These are phyloP conservation scores for Perkinsela sp. DNA, from an alignment of 208 protist genomes.

Conservation along the genomic window DNA sequence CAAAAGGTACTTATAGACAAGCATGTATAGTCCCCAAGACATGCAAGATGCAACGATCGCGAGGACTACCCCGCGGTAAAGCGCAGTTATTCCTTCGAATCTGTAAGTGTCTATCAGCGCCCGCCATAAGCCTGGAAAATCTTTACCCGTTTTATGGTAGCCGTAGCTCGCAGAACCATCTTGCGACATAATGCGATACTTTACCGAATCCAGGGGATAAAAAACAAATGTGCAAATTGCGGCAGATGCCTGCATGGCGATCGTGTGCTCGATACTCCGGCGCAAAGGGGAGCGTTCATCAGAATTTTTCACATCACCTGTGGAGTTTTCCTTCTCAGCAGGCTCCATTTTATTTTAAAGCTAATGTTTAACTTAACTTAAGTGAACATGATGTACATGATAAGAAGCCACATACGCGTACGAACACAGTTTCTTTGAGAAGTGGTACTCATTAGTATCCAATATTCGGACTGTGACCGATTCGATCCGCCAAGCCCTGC, in stretches of 20 bases:
- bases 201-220: constrained; percentile 67
- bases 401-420: too few species aligned
- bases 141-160: constrained; percentile 14
- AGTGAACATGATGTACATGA: too few species aligned
- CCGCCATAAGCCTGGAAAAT: neutral
- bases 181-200: constrained; percentile 54
- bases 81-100: constrained; percentile 6
- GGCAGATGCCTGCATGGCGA: constrained; percentile 27
- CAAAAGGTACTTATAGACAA: constrained; percentile 4
- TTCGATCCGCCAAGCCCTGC: neutral
- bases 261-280: constrained; percentile 10
- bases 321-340: too few species aligned
- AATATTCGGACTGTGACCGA: neutral
- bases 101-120: constrained; percentile 2
- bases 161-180: constrained; percentile 25
- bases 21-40: constrained; percentile 18
- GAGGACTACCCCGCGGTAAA: constrained; percentile 9
- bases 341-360: too few species aligned
- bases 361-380: too few species aligned
- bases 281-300: neutral
- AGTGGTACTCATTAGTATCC: neutral
- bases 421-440: neutral
- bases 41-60: constrained; percentile 8
- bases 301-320: too few species aligned
- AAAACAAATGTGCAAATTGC: constrained; percentile 23